A percentile compares a stretch with the other conserved stretches of the same genome.
phyloP scores from a whole-genome alignment of 257 asterid genomes.

The Solanum chilense region DNA sequence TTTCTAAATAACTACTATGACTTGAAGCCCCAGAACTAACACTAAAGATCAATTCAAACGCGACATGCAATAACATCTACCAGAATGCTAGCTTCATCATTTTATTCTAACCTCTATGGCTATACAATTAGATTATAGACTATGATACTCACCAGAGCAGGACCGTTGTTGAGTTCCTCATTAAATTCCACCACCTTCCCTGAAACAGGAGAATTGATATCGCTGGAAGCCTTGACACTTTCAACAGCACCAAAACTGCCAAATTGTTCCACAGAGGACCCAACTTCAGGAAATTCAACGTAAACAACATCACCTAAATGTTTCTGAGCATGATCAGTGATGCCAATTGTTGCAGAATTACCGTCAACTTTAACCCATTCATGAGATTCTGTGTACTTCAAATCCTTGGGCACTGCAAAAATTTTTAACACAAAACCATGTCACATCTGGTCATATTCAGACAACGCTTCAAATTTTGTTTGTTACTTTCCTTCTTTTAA shows the following conservation, averaged over 20 bases:
- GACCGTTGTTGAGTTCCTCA: slow-evolving; percentile 50
- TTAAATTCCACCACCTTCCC: slow-evolving; percentile 81
- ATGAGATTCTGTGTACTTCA: slow-evolving; percentile 83
- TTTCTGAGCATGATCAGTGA: slow-evolving; percentile 89
- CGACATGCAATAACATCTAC: not conserved
- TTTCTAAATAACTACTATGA: not conserved
- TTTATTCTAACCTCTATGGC: not conserved
- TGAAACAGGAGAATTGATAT: slow-evolving; percentile 84
- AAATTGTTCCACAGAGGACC: slow-evolving; percentile 59
- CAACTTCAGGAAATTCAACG: slow-evolving; percentile 79
- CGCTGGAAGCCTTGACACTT: slow-evolving; percentile 95
- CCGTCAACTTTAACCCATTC: slow-evolving; percentile 94
- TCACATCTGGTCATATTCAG: not conserved
- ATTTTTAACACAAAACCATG: not conserved
- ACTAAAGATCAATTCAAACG: not conserved
- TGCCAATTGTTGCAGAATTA: slow-evolving; percentile 71
- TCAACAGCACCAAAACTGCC: slow-evolving; percentile 91
- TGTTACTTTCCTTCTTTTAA: not conserved
- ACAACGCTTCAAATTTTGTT: not conserved
- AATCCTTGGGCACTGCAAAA: slow-evolving; percentile 68
- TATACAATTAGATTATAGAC: not conserved
- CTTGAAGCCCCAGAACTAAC: not conserved
- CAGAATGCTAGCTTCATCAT: not conserved
- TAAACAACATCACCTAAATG: slow-evolving; percentile 96
- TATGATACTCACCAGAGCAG: slow-evolving; percentile 67